Evolutionary conservation across 352 stramenopile species (phyloP).

Genomic region (Pythium chondricola): DNA sequence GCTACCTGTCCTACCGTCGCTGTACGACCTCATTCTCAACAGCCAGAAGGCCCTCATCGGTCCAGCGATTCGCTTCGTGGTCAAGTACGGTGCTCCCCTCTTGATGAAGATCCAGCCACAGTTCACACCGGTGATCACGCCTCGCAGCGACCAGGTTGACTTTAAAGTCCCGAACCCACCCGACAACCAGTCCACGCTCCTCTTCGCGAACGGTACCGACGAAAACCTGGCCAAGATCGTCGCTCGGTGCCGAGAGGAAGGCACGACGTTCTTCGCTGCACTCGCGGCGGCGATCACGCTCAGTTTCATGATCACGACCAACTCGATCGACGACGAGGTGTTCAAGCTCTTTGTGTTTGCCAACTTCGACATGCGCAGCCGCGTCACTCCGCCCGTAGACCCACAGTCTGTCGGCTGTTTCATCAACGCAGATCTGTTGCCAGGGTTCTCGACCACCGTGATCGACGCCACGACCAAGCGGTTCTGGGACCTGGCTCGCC

Average conservation of each 20-base stretch:
- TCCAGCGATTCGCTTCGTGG: background rate
- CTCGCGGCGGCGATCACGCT: conserved; percentile 25
- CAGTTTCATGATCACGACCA: conserved; percentile 18
- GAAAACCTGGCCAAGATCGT: conserved; percentile 28
- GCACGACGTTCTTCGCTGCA: conserved; percentile 29
- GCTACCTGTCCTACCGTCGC: conserved; percentile 16
- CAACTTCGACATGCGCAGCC: conserved; percentile 41
- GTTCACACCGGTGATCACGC: conserved; percentile 21
- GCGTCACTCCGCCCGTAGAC: conserved; percentile 24
- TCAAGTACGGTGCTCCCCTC: background rate
- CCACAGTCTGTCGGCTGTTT: conserved; percentile 33
- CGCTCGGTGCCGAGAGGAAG: conserved; percentile 28
- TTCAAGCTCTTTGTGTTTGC: conserved; percentile 36
- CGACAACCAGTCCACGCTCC: conserved; percentile 20
- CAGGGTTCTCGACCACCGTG: conserved; percentile 15
- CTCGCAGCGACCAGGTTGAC: conserved; percentile 24
- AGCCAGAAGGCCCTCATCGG: background rate
- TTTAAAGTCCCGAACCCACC: conserved; percentile 19
- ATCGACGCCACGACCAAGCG: conserved; percentile 18
- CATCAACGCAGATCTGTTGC: conserved; percentile 18
- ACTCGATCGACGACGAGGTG: conserved; percentile 8
- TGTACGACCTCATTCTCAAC: conserved; percentile 18
- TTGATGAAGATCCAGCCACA: background rate
- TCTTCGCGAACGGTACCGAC: conserved; percentile 31
- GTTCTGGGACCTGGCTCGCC: conserved; percentile 46